Base-by-base conservation (phyloP, 2,329 filamentous ascomycete genomes). In the Eurotiales sp. region DNA sequence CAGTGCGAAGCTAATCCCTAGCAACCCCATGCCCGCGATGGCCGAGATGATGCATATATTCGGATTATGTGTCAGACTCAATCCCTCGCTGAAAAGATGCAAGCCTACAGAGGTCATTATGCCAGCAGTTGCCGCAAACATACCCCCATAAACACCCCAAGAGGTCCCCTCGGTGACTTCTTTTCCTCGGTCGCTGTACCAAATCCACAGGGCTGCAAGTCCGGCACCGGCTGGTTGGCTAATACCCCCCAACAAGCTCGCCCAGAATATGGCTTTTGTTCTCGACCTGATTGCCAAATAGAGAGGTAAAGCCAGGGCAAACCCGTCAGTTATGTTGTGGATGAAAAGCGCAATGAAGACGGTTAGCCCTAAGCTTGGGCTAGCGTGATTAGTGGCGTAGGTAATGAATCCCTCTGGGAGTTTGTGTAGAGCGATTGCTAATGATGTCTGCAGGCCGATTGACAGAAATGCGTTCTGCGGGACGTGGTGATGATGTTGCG, bases 281-380 rank as follows among this genome's bases (percentile, higher is more conserved):
- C 90, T 86, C 53, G 85, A 92, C 55, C 86, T 81, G 27, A 96
- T 81, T 1, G 93, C 93, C 62, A 99, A 87, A 70, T 95, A 99
- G 0, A 99, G 77, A 0, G 93, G 93, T 0, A 99, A 74, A 0
- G 90, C 90, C 80, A 99, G 87, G 55, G 91, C 89, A 66, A 97
- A 97, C 1, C 93, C 93, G 73, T 99, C 93, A 23, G 90, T 91
- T 63, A 99, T 95, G 72, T 97, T 99, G 78, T 99, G 93, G 53
- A 99, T 92, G 65, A 96, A 96, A 7, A 99, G 80, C 0, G 93
- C 92, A 69, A 97, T 82, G 72, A 99, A 99, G 50, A 99, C 90
- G 47, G 88, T 87, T 69, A 96, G 84, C 17, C 93, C 93, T 0
- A 99, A 82, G 0, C 81, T 77, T 0, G 93, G 91, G 66, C 91